These are phyloP conservation scores for Nakataea oryzae DNA, from an alignment of 2,329 filamentous ascomycete genomes.

Conservation along the genomic window DNA sequence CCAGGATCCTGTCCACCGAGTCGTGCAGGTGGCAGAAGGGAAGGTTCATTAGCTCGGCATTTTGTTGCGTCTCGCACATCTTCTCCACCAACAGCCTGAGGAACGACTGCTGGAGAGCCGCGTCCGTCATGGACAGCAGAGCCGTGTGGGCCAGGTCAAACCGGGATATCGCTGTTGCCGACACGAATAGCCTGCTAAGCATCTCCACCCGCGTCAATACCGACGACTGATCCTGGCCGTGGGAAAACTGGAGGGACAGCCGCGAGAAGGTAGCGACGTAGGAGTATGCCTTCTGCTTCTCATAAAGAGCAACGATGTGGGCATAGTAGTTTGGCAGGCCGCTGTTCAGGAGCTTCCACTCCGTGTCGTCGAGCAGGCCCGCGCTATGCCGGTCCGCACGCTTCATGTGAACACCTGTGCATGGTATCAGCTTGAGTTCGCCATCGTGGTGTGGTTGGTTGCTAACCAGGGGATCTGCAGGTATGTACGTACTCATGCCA, in stretches of 20 bases:
- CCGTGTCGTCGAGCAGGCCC: conserved; percentile 64
- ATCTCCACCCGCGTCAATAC: conserved; percentile 53
- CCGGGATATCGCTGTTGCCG: conserved; percentile 66
- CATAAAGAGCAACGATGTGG: conserved; percentile 75
- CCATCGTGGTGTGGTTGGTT: background rate
- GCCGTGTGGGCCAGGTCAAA: conserved; percentile 78
- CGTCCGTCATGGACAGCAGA: conserved; percentile 61
- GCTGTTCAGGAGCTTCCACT: conserved; percentile 57
- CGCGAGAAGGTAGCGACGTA: conserved; percentile 78
- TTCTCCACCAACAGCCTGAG: conserved; percentile 59
- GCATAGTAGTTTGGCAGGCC: conserved; percentile 78
- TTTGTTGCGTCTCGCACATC: conserved; percentile 59
- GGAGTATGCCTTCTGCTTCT: conserved; percentile 64
- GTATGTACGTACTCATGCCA: conserved; percentile 51
- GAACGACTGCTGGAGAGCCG: conserved; percentile 59
- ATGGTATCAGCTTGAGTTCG: background rate
- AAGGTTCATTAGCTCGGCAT: conserved; percentile 59
- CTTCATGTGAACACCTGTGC: conserved; percentile 33
- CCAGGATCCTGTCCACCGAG: conserved; percentile 69
- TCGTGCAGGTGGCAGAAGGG: conserved; percentile 70
- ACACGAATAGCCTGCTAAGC: conserved; percentile 73
- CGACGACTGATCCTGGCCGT: conserved; percentile 10
- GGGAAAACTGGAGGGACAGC: conserved; percentile 57
- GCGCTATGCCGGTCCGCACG: conserved; percentile 43
- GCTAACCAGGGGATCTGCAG: background rate